Percentiles rank a stretch among this genome's conserved stretches.
Evolutionary conservation across 208 protist genomes (phyloP).

Genomic region (Naegleria lovaniensis): DNA sequence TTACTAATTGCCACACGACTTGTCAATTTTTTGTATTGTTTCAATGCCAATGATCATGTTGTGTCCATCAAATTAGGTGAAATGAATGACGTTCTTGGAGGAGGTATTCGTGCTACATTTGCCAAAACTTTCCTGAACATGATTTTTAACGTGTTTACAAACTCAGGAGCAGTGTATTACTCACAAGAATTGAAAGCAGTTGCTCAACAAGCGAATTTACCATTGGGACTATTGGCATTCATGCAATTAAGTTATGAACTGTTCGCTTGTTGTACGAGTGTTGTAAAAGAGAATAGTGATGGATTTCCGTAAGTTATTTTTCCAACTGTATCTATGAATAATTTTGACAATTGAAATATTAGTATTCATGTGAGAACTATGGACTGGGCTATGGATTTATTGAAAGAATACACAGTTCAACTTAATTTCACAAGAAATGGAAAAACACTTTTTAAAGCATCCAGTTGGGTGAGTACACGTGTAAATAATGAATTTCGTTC

Average conservation of each 20-base stretch:
- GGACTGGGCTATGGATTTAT: background rate
- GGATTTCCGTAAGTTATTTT: background rate
- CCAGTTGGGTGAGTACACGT: background rate
- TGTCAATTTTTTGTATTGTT: too few species aligned
- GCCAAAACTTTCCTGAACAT: background rate
- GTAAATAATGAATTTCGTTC: too few species aligned
- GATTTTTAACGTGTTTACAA: background rate
- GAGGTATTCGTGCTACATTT: background rate
- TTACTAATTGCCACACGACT: too few species aligned
- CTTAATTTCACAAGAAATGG: background rate
- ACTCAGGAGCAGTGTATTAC: background rate
- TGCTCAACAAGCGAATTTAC: background rate
- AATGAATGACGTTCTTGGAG: background rate
- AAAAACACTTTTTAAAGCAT: background rate
- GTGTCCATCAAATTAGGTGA: too few species aligned
- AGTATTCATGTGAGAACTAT: background rate
- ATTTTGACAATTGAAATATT: background rate
- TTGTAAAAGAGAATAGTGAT: background rate
- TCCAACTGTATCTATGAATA: too few species aligned
- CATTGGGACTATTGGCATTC: background rate
- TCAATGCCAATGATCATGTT: too few species aligned
- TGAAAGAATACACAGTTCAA: background rate
- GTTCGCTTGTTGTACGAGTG: background rate
- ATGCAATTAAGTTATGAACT: constrained; percentile 9
- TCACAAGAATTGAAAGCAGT: background rate